Conservation (phyloP, 768 basidiomycete species). For the Lactarius tabidus region DNA sequence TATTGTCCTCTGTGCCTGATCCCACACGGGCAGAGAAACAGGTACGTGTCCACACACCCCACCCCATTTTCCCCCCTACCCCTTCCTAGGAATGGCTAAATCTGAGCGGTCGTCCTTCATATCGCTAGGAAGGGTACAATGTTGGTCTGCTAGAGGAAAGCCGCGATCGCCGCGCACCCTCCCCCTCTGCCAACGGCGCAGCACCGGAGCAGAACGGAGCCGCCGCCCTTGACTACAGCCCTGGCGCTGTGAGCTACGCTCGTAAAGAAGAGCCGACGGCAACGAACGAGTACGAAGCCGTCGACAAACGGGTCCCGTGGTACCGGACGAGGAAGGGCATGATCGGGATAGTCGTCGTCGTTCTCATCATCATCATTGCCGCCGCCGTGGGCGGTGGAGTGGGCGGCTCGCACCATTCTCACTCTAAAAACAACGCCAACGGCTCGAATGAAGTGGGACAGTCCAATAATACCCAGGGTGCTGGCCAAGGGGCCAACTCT, state of each 20-base stretch:
- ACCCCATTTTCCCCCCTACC: background rate
- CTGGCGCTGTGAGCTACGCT: constrained; percentile 21
- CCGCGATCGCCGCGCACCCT: constrained; percentile 26
- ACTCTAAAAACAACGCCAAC: too few relatives aligned
- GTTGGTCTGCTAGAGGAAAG: constrained; percentile 39
- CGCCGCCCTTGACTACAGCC: background rate
- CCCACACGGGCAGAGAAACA: constrained; percentile 33
- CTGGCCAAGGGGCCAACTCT: background rate
- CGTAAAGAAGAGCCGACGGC: constrained; percentile 20
- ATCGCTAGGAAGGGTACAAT: constrained; percentile 49
- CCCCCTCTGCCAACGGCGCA: constrained; percentile 18
- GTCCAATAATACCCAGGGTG: background rate
- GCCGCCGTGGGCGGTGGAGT: constrained; percentile 58
- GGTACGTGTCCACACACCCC: constrained; percentile 23
- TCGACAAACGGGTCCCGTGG: constrained; percentile 35
- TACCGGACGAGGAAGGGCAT: constrained; percentile 48
- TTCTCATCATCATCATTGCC: constrained; percentile 42
- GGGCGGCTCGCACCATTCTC: constrained; percentile 39
- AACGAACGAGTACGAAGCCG: constrained; percentile 10
- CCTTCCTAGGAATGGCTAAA: background rate
- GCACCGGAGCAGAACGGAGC: constrained; percentile 27
- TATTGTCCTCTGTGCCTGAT: constrained; percentile 32
- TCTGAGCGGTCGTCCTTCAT: background rate
- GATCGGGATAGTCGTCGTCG: constrained; percentile 38
- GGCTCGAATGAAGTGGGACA: background rate